Percentiles rank a stretch among this genome's conserved stretches.
Evolutionary conservation across 129 eudicot genomes (phyloP).

Genomic region (Flaveria trinervia): DNA sequence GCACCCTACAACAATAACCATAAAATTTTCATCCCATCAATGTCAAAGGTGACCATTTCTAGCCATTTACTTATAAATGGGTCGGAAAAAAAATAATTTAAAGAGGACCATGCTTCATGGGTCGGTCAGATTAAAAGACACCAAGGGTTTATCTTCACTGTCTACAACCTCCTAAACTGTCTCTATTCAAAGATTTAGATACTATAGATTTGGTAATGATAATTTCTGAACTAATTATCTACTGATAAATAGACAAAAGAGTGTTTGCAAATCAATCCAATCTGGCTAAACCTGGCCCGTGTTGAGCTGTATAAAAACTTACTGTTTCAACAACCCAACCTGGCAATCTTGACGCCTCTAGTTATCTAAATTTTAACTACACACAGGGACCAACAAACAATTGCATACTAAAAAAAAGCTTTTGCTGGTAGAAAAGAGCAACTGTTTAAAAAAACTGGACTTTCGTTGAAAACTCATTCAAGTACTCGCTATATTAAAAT

Average conservation of each 20-base stretch:
- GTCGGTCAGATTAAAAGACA: not conserved
- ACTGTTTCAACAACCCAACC: not conserved
- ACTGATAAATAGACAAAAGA: not conserved
- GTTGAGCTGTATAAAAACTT: too few species aligned
- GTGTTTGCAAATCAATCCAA: not conserved
- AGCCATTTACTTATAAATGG: not conserved
- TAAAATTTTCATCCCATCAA: not conserved
- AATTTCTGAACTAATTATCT: not conserved
- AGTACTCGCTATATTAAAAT: too few species aligned
- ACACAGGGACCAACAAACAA: not conserved
- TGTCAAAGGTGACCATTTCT: not conserved
- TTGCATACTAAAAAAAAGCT: too few species aligned
- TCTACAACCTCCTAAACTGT: not conserved
- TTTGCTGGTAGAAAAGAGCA: not conserved
- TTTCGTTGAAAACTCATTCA: not conserved
- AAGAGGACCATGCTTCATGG: not conserved
- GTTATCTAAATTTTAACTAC: not conserved
- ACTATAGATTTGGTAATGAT: not conserved
- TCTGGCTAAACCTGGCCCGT: not conserved
- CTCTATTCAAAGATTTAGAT: not conserved
- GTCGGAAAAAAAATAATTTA: not conserved
- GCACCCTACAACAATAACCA: conserved; percentile 48
- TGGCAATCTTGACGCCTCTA: not conserved
- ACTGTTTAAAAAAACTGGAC: not conserved
- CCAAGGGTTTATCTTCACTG: not conserved